Evolutionary conservation across 2,329 filamentous ascomycete genomes (phyloP), one percentile per base, ranked within the genome.

Genomic region (Endoconidiophora laricicola): DNA sequence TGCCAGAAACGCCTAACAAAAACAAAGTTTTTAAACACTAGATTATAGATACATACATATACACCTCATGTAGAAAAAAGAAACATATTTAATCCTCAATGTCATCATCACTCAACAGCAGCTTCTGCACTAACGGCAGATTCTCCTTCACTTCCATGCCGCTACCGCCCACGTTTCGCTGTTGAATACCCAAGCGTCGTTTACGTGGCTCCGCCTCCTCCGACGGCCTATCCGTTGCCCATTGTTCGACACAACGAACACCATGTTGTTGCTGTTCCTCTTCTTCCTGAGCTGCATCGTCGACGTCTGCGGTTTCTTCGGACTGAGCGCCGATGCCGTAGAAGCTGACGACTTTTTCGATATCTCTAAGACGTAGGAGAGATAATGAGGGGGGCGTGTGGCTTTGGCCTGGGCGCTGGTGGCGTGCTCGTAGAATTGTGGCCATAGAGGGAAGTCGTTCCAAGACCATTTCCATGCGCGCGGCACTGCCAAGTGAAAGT

Each of bases 371-470:
- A n/a, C 66, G 63, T 53, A 67, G 58, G 14, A 57, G 18, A 12
- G 47, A 22, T 6, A 26, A 6, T 4, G 47, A 29, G 3, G 14
- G 38, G 9, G 22, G 4, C 12, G 10, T 33, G 14, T 18, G 22
- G 14, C 5, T 23, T 10, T 33, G 29, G 12, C 29, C 29, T 7
- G 4, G 58, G 56, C 54, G 38, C 37, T 6, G n/a, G 29, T 41
- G 44, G 14, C 16, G 37, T 22, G 38, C 57, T 14, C 71, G 67
- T 2, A 66, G 63, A 59, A 95, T 84, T 46, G 76, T 72, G 1
- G 80, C 72, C 70, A 91, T 78, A 62, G 94, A 96, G 0, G 91
- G 91, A 0, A 98, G 71, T 6, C 86, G 79, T 56, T 96, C 86
- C 22, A 95, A 74, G 0, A 95, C 65, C 68, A 91, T 73, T 62